Percentiles rank a stretch among this genome's conserved stretches.
Evolutionary conservation across 305 asterid species (phyloP).

Genomic region (Fraxinus paxiana): DNA sequence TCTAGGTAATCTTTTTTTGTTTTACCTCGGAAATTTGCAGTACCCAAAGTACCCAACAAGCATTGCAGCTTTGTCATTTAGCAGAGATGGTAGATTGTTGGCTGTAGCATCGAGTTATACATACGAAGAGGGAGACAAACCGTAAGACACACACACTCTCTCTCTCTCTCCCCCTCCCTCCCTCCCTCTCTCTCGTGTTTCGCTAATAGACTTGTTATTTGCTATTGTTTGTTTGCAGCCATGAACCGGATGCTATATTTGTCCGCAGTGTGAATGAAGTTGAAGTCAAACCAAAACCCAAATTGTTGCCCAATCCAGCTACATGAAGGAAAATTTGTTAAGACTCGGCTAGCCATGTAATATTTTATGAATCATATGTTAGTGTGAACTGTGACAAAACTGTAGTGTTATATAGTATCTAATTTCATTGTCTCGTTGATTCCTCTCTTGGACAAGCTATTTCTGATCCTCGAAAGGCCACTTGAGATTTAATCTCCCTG

Average conservation of each 20-base stretch:
- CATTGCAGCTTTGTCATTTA: slow-evolving; percentile 79
- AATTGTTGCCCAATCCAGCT: slow-evolving; percentile 55
- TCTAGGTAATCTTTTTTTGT: background rate
- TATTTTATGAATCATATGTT: background rate
- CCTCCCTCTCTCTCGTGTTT: background rate
- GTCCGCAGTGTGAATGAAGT: slow-evolving; percentile 88
- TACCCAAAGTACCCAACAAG: slow-evolving; percentile 81
- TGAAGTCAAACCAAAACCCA: slow-evolving; percentile 94
- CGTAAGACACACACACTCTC: slow-evolving; percentile 53
- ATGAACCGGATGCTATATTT: slow-evolving; percentile 75
- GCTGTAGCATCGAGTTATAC: slow-evolving; percentile 96
- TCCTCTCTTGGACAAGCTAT: background rate
- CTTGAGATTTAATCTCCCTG: background rate
- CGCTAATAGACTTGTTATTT: background rate
- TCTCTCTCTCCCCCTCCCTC: background rate
- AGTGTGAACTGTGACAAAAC: background rate
- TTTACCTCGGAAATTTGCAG: slow-evolving; percentile 34
- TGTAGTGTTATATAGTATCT: background rate
- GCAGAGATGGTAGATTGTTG: slow-evolving; percentile 83
- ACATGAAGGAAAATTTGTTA: slow-evolving; percentile 29
- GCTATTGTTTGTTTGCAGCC: slow-evolving; percentile 40
- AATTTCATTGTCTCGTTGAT: slow-evolving; percentile 36
- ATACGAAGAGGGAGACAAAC: slow-evolving; percentile 83
- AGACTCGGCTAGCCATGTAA: background rate
- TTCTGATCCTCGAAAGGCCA: background rate